Conservation (phyloP, 495 filamentous ascomycete species). For the Penicillium lividum region DNA sequence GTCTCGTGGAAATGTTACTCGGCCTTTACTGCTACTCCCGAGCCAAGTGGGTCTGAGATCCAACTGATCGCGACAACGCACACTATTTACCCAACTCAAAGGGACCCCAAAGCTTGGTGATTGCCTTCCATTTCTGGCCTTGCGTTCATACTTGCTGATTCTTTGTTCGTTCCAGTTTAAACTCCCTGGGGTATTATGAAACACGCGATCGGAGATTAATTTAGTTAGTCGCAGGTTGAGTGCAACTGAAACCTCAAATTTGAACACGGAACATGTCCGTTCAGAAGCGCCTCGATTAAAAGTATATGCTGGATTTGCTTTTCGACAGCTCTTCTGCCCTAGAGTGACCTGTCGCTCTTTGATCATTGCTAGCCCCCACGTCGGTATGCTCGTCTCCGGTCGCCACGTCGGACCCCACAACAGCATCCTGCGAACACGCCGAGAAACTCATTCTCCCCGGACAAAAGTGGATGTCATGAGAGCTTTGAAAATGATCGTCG, state of each 20-base stretch:
- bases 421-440: constrained; percentile 7
- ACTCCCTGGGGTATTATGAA: neutral
- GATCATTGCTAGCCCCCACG: neutral
- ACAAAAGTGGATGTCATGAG: constrained; percentile 16
- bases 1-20: neutral
- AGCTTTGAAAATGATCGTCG: constrained; percentile 7
- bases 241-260: constrained; percentile 3
- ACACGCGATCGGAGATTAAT: neutral
- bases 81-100: neutral
- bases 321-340: constrained; percentile 24
- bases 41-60: constrained; percentile 1
- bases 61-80: neutral
- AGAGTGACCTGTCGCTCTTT: neutral
- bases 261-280: neutral
- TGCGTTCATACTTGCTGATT: neutral
- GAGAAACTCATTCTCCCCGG: constrained; percentile 11
- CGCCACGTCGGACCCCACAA: neutral
- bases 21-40: neutral
- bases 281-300: constrained; percentile 13
- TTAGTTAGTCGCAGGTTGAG: constrained; percentile 22
- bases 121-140: neutral
- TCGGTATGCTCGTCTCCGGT: neutral
- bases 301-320: constrained; percentile 25
- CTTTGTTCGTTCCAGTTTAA: neutral
- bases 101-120: neutral